These are phyloP conservation scores for Aspergillus indologenus DNA, from an alignment of 495 filamentous ascomycete genomes.

Conservation along the genomic window DNA sequence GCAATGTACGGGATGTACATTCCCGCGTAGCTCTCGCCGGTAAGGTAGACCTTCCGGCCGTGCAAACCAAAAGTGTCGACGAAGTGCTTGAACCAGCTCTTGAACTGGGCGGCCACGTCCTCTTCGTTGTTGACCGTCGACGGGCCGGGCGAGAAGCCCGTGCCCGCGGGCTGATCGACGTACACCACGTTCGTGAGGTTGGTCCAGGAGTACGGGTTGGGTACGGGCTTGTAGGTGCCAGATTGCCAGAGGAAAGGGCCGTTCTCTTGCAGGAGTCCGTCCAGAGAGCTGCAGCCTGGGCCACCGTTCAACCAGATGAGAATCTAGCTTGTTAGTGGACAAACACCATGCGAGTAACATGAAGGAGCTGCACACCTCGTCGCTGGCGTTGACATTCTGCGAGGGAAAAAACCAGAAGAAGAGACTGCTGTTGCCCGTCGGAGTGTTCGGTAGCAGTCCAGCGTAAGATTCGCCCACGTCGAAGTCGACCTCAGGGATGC, in stretches of 20 bases:
- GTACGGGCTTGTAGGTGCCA: slow-evolving; percentile 60
- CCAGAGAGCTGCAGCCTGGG: slow-evolving; percentile 65
- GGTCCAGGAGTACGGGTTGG: slow-evolving; percentile 66
- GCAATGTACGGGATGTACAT: slow-evolving; percentile 79
- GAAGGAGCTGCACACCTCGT: slow-evolving; percentile 59
- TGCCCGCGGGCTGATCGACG: slow-evolving; percentile 75
- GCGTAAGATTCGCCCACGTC: slow-evolving; percentile 76
- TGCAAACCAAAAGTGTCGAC: slow-evolving; percentile 64
- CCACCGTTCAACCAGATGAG: slow-evolving; percentile 71
- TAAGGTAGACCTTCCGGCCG: slow-evolving; percentile 61
- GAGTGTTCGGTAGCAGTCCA: slow-evolving; percentile 68
- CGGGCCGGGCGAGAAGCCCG: slow-evolving; percentile 64
- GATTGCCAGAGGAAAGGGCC: slow-evolving; percentile 74
- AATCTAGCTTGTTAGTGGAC: slow-evolving; percentile 46
- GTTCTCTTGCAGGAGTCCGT: slow-evolving; percentile 71
- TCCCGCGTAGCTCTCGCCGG: slow-evolving; percentile 72
- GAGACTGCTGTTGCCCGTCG: slow-evolving; percentile 49
- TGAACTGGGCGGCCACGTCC: slow-evolving; percentile 65
- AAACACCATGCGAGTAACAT: too few relatives aligned
- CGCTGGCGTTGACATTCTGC: slow-evolving; percentile 46
- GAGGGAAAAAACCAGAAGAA: slow-evolving; percentile 82
- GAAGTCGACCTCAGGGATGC: slow-evolving; percentile 69
- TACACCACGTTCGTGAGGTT: slow-evolving; percentile 77
- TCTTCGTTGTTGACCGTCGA: slow-evolving; percentile 60
- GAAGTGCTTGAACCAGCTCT: slow-evolving; percentile 68